Evolutionary conservation across 2,329 filamentous ascomycete species (phyloP).

Genomic region (Madurella mycetomatis): DNA sequence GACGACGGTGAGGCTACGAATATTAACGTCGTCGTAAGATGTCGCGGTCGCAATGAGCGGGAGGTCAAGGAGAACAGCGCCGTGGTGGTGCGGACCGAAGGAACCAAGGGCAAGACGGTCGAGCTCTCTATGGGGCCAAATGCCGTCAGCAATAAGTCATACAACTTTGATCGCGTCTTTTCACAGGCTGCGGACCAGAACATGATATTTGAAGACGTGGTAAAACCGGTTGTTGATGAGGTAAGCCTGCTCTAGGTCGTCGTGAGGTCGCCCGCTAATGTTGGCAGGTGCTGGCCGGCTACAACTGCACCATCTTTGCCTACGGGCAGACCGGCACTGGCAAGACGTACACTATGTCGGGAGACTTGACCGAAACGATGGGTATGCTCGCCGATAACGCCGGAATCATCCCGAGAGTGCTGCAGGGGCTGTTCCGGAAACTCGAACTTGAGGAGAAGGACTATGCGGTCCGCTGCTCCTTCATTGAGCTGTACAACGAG

Average conservation of each 20-base stretch:
- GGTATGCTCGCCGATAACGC: conserved; percentile 86
- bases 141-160: conserved; percentile 91
- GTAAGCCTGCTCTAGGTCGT: conserved; percentile 42
- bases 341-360: conserved; percentile 99
- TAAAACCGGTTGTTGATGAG: conserved; percentile 88
- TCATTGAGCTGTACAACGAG: conserved; percentile 98
- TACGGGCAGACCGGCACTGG: conserved; percentile 98
- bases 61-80: conserved; percentile 93
- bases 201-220: conserved; percentile 94
- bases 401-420: conserved; percentile 88
- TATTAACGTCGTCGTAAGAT: conserved; percentile 95
- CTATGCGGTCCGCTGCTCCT: conserved; percentile 92
- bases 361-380: conserved; percentile 84
- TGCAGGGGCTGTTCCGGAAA: conserved; percentile 82
- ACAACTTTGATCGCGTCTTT: conserved; percentile 95
- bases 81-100: conserved; percentile 82
- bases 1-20: conserved; percentile 77
- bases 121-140: conserved; percentile 90
- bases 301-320: conserved; percentile 97
- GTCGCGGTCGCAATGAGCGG: conserved; percentile 84
- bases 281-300: conserved; percentile 78
- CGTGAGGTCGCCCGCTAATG: conserved; percentile 2
- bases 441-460: conserved; percentile 75
- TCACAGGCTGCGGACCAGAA: conserved; percentile 89
- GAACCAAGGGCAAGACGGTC: conserved; percentile 78